Evolutionary conservation across 1,139 yeast genomes (phyloP).

Genomic region (Pneumocystis carinii): DNA sequence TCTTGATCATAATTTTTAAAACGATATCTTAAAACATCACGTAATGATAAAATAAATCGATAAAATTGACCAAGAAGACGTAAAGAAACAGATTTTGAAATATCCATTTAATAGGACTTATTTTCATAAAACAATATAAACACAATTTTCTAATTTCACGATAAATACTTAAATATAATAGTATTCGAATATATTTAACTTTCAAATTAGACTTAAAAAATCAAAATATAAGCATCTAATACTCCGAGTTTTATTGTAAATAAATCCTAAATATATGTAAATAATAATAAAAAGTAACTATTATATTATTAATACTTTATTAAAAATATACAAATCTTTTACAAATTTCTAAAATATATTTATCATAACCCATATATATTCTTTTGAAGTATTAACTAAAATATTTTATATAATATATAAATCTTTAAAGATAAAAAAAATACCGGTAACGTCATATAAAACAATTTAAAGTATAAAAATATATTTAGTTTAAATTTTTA

Average conservation of each 20-base stretch:
- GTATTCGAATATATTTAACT: too few relatives aligned
- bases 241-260: too few relatives aligned
- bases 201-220: too few relatives aligned
- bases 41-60: background rate
- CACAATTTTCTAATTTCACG: background rate
- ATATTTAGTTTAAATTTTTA: too few relatives aligned
- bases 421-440: background rate
- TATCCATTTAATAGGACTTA: background rate
- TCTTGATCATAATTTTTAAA: background rate
- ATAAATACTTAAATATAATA: background rate
- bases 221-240: too few relatives aligned
- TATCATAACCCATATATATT: background rate
- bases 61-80: background rate
- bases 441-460: too few relatives aligned
- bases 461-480: too few relatives aligned
- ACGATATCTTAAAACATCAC: background rate
- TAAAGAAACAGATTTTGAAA: background rate
- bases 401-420: background rate
- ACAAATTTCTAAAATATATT: background rate
- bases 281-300: background rate
- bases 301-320: background rate
- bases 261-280: background rate
- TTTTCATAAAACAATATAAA: background rate
- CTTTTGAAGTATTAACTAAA: background rate
- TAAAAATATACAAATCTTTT: background rate